phyloP scores from a whole-genome alignment of 129 eudicot species.

The Arctium lappa region DNA sequence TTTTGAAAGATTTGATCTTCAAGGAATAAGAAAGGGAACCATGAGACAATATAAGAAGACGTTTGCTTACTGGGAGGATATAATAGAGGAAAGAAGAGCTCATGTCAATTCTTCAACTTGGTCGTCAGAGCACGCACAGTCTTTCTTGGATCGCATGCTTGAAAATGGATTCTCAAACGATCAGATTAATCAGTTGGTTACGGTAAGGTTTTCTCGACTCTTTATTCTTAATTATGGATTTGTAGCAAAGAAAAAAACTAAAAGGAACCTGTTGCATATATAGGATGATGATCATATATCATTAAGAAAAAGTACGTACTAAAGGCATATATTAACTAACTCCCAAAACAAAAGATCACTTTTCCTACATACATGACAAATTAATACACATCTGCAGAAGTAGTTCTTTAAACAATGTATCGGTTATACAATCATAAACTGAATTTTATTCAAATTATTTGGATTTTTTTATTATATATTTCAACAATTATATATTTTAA shows the following conservation, averaged over 20 bases:
- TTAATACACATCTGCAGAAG: neutral
- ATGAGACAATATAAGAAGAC: neutral
- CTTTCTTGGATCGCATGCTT: constrained; percentile 13
- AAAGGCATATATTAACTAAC: neutral
- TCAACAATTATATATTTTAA: neutral
- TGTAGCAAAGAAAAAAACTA: neutral
- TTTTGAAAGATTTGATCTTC: constrained; percentile 28
- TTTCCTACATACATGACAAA: neutral
- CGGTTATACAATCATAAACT: neutral
- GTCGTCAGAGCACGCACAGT: neutral
- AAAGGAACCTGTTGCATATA: neutral
- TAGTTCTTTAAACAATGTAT: neutral
- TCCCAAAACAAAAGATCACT: neutral
- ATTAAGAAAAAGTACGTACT: constrained; percentile 8
- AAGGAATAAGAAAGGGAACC: constrained; percentile 25
- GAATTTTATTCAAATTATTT: neutral
- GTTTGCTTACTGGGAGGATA: constrained; percentile 5
- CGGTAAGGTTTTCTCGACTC: neutral
- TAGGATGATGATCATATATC: neutral
- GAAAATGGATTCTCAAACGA: neutral
- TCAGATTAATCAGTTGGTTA: neutral
- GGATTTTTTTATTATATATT: neutral
- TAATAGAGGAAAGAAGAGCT: constrained; percentile 24
- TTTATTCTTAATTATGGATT: neutral
- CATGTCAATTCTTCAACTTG: neutral